A percentile compares a stretch with the other conserved stretches of the same genome.
Conservation (phyloP, 2,329 filamentous ascomycete species). For the Claviceps arundinis region DNA sequence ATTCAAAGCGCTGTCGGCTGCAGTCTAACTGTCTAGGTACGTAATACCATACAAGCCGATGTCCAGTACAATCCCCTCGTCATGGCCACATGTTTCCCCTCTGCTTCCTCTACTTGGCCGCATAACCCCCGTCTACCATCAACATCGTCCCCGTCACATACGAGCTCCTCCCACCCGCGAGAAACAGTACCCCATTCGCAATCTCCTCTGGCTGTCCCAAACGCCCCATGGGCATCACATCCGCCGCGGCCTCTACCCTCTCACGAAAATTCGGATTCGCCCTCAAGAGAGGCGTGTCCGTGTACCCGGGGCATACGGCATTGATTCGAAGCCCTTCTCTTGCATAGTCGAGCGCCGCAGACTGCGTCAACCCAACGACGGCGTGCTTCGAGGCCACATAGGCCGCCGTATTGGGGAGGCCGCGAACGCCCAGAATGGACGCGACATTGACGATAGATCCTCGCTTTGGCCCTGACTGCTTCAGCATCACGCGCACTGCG, state of each 20-base stretch:
- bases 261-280: background rate
- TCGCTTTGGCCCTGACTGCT: background rate
- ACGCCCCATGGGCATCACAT: conserved; percentile 30
- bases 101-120: conserved; percentile 2
- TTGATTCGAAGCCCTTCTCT: conserved; percentile 42
- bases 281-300: conserved; percentile 26
- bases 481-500: background rate
- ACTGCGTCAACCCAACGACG: conserved; percentile 38
- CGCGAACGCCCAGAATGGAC: conserved; percentile 33
- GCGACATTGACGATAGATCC: background rate
- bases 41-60: too few species aligned
- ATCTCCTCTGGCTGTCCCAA: conserved; percentile 37
- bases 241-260: background rate
- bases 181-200: conserved; percentile 36
- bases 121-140: conserved; percentile 33
- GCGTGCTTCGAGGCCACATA: conserved; percentile 41
- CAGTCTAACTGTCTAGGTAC: too few species aligned
- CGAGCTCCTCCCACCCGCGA: conserved; percentile 39
- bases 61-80: too few species aligned
- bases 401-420: conserved; percentile 23
- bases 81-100: too few species aligned
- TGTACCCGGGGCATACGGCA: conserved; percentile 43
- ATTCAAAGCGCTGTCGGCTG: too few species aligned
- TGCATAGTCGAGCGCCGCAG: conserved; percentile 40
- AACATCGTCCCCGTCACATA: conserved; percentile 36